Evolutionary conservation across 306 rosid species (phyloP), one percentile per base, ranked within the genome.

Genomic region (Prunus mume): DNA sequence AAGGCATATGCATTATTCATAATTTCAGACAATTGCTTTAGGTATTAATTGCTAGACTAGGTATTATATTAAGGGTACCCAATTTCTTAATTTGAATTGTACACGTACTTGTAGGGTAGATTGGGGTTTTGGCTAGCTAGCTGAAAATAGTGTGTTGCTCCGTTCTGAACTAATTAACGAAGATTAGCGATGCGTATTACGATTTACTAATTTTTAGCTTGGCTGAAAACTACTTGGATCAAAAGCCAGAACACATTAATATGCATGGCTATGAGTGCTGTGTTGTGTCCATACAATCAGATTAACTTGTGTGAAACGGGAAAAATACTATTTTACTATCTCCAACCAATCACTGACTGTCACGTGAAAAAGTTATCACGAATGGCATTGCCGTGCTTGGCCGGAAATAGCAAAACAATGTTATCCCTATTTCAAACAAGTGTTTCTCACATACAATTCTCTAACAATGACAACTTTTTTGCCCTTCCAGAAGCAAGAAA

Each of bases 311-410:
- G 43, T 6, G 9, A 38, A 38, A 38, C 0, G 43, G 43, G 43
- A 1, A 38, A 1, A 38, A 6, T 0, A 38, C 0, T 6, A 0
- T 38, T 38, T 38, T 6, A 2, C 2, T 38, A 38, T 38, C 2
- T 9, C 0, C 19, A 49, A 13, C 1, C 7, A 14, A 49, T 49
- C 43, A 38, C 43, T 1, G 0, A 7, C 9, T 38, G 2, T 1
- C 43, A 38, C 2, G 43, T 38, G 43, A 32, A 32, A 32, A 32
- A 32, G 7, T 32, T 32, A 32, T 5, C 38, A 32, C 7, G 1
- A 1, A 32, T 32, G 0, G 0, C 38, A 32, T 32, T 32, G 7
- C 1, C 1, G 38, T 32, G 38, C 1, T 32, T 32, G 38, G 0
- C 7, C 1, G 0, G 7, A 5, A 32, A 32, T 32, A 32, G 1